Evolutionary conservation across 2,329 filamentous ascomycete genomes (phyloP), one percentile per base, ranked within the genome.

Genomic region (Pestalotiopsis sp.): DNA sequence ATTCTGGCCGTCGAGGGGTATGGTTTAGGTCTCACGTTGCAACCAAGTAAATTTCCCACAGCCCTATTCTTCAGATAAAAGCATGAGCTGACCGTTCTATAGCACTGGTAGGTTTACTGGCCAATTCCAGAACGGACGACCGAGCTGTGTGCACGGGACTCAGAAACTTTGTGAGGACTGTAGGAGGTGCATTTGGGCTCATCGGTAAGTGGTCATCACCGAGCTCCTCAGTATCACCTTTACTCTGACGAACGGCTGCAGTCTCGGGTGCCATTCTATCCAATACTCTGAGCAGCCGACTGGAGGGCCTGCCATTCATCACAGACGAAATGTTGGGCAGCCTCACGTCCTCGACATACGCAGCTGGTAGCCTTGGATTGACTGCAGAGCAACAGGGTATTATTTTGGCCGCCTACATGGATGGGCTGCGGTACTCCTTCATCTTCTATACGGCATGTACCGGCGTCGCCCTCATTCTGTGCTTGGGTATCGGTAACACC

Each of bases 121-220:
- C 65, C 31, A 27, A n/a, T 14, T 41, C 65, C 4, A 41, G 49
- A 14, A 45, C 17, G 17, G 38, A 52, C 14, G 65, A 66, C 9
- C 52, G 65, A 41, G 65, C 55, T 6, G 65, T 66, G 0, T 49
- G n/a, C 4, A 66, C 65, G 3, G 57, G 55, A 13, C 55, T 66
- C 1, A 2, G 65, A 0, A 66, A 66, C 25, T 66, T 66, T 14
- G 6, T 66, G 17, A n/a, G 64, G 13, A 23, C 14, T n/a, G 20
- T 66, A 2, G 64, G 64, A 31, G 64, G 64, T 4, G 45, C 64
- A 4, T n/a, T 23, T 59, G 27, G 64, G 2, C 31, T 23, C 23
- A 59, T 27, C 7, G 64, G 64, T 66, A 23, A 13, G 52, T 59
- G 6, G 6, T 9, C 6, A 36, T 36, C 31, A 2, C 7, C 31